phyloP scores from a whole-genome alignment of 2,329 filamentous ascomycete species.

The Colletotrichum chlorophyti region DNA sequence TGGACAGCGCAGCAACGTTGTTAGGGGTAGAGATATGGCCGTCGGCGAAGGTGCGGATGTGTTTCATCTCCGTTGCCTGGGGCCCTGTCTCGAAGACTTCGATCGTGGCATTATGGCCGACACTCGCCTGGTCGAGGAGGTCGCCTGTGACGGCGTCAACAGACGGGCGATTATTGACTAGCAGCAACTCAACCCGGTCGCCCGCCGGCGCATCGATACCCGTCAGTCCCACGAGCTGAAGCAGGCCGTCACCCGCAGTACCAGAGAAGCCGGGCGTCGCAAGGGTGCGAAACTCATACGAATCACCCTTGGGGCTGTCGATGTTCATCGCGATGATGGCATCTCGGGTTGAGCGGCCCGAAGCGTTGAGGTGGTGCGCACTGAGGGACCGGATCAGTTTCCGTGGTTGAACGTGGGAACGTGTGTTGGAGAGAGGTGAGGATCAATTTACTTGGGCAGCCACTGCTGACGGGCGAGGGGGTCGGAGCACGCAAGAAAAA shows the following conservation, averaged over 20 bases:
- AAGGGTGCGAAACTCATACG: conserved; percentile 34
- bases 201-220: conserved; percentile 34
- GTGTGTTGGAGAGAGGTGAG: not conserved
- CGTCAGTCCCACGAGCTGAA: conserved; percentile 39
- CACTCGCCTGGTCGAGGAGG: conserved; percentile 66
- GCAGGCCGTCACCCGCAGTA: conserved; percentile 37
- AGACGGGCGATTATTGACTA: conserved; percentile 36
- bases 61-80: conserved; percentile 28
- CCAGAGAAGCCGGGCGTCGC: conserved; percentile 37
- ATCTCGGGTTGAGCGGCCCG: conserved; percentile 38
- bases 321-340: conserved; percentile 40
- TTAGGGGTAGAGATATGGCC: conserved; percentile 34
- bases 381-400: conserved; percentile 1
- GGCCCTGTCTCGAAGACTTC: conserved; percentile 46
- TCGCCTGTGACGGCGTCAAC: conserved; percentile 32
- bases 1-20: conserved; percentile 30
- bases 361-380: conserved; percentile 33
- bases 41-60: conserved; percentile 33
- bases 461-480: conserved; percentile 29
- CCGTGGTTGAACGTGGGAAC: not conserved
- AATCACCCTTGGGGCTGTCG: conserved; percentile 34
- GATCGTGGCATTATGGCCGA: conserved; percentile 65
- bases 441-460: conserved; percentile 34
- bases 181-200: conserved; percentile 30
- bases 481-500: conserved; percentile 40